A percentile compares a stretch with the other conserved stretches of the same genome.
These are phyloP conservation scores for Lycium ferocissimum DNA, from an alignment of 257 asterid species.

Conservation along the genomic window DNA sequence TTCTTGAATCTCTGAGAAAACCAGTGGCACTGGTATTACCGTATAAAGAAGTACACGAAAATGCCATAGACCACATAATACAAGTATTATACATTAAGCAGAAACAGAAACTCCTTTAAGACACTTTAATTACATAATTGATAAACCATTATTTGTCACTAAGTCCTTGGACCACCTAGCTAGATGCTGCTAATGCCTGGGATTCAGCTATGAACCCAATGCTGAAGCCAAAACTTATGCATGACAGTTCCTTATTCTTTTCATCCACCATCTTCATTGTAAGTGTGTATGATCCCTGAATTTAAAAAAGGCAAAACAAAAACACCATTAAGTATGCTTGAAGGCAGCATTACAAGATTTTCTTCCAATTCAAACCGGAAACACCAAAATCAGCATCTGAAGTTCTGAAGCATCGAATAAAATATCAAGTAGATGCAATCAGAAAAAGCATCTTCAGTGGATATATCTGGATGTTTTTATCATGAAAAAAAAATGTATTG, in stretches of 20 bases:
- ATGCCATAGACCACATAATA: slow-evolving; percentile 13
- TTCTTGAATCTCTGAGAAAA: neutral
- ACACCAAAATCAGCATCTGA: slow-evolving; percentile 20
- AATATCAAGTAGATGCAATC: neutral
- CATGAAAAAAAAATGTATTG: neutral
- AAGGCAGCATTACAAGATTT: neutral
- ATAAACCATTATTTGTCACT: neutral
- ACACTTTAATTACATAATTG: neutral
- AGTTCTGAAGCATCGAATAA: neutral
- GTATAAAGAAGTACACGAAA: neutral
- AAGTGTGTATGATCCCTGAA: slow-evolving; percentile 78
- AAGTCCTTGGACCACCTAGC: neutral
- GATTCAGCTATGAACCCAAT: slow-evolving; percentile 35
- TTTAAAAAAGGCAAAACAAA: neutral
- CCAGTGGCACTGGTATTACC: neutral
- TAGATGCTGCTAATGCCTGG: slow-evolving; percentile 15
- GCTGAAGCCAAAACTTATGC: slow-evolving; percentile 76
- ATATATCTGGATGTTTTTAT: neutral
- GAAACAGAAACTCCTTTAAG: slow-evolving; percentile 17
- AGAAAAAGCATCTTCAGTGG: neutral
- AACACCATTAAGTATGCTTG: neutral
- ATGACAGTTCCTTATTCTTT: slow-evolving; percentile 55
- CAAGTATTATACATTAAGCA: slow-evolving; percentile 8
- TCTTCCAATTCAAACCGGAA: slow-evolving; percentile 15
- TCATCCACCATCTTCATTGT: slow-evolving; percentile 64